A percentile compares a stretch with the other conserved stretches of the same genome.
Evolutionary conservation across 1,284 basidiomycete species (phyloP).

Genomic region (Anthracocystis setariae): DNA sequence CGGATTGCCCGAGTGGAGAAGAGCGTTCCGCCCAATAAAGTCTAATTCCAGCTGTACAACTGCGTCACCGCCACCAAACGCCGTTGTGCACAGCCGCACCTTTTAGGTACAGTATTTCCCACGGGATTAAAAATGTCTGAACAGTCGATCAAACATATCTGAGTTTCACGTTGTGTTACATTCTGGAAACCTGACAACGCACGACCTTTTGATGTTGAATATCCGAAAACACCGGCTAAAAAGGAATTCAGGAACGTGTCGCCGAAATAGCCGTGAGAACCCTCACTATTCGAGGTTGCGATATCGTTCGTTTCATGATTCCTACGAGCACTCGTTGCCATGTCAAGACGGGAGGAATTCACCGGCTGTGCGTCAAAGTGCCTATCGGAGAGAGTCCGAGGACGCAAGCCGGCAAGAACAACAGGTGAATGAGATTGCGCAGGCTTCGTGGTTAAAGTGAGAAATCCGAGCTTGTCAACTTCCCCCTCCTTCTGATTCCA

Average conservation of each 20-base stretch:
- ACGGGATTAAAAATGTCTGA: too few species aligned
- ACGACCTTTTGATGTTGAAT: background rate
- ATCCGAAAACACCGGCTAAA: constrained; percentile 4
- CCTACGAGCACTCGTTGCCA: background rate
- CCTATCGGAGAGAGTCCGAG: constrained; percentile 23
- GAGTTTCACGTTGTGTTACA: too few species aligned
- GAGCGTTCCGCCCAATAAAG: too few species aligned
- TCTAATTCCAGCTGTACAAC: constrained; percentile 4
- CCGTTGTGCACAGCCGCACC: constrained; percentile 1
- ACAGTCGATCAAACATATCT: too few species aligned
- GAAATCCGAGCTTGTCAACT: background rate
- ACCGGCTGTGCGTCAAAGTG: constrained; percentile 9
- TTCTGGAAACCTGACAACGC: too few species aligned
- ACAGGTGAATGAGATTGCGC: background rate
- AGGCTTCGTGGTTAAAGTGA: constrained; percentile 26
- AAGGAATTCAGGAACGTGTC: background rate
- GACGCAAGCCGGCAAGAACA: constrained; percentile 4
- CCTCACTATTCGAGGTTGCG: too few species aligned
- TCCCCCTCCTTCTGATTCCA: background rate
- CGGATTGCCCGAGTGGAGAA: too few species aligned
- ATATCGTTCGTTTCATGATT: too few species aligned
- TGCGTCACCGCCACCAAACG: constrained; percentile 8
- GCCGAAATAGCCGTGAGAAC: constrained; percentile 31
- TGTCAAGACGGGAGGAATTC: background rate
- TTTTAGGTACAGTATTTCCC: too few species aligned